A percentile compares a stretch with the other conserved stretches of the same genome.
These are phyloP conservation scores for Atalantia buxifolia DNA, from an alignment of 345 rosid genomes.

Conservation along the genomic window DNA sequence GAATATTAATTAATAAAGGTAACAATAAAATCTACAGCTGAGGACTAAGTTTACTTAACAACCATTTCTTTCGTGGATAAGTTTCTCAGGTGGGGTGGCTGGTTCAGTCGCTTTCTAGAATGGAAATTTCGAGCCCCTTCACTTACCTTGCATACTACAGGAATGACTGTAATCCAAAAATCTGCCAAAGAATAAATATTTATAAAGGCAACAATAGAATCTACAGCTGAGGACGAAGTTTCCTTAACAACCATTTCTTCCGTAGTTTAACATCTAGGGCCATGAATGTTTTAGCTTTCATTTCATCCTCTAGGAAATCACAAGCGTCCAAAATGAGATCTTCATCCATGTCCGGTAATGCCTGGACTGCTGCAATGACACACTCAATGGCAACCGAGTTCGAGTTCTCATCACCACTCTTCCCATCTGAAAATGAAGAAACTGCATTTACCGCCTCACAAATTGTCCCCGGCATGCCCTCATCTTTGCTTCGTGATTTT, in stretches of 20 bases:
- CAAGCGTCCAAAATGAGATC: conserved; percentile 89
- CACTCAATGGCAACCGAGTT: conserved; percentile 47
- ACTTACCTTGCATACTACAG: too few relatives aligned
- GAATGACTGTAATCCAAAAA: too few relatives aligned
- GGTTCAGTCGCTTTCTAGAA: too few relatives aligned
- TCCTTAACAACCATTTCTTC: conserved; percentile 78
- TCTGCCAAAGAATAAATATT: neutral
- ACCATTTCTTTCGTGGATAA: conserved; percentile 73
- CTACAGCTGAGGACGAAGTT: conserved; percentile 50
- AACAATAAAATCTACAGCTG: conserved; percentile 8
- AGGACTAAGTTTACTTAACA: conserved; percentile 71
- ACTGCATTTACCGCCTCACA: conserved; percentile 34
- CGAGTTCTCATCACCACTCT: conserved; percentile 26
- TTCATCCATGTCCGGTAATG: conserved; percentile 75
- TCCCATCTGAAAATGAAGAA: conserved; percentile 29
- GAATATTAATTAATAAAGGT: neutral
- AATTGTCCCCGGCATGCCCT: conserved; percentile 15
- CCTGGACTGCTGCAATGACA: conserved; percentile 66
- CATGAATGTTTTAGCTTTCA: conserved; percentile 74
- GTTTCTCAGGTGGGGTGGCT: too few relatives aligned
- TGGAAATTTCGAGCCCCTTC: too few relatives aligned
- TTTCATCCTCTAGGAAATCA: conserved; percentile 79
- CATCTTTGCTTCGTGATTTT: conserved; percentile 35
- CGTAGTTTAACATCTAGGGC: conserved; percentile 69
- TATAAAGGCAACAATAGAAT: neutral